Percentiles rank a stretch among this genome's conserved stretches.
Conservation (phyloP, 768 basidiomycete genomes). For the Boletus reticulatus region DNA sequence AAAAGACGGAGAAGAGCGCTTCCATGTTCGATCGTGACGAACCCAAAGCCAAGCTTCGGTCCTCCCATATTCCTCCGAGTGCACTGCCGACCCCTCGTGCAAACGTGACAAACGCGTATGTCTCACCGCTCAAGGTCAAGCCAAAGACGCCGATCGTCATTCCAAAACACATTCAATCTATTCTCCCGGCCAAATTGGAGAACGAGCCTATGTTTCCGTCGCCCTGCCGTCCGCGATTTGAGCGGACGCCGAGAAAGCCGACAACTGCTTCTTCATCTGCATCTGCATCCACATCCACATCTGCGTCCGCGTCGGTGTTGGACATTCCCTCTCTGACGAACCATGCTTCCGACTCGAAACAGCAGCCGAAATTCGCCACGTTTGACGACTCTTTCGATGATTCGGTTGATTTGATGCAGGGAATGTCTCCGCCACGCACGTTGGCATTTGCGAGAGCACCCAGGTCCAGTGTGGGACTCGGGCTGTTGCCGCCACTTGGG, state of each 20-base stretch:
- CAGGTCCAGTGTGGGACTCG: conserved; percentile 31
- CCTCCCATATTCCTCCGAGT: conserved; percentile 26
- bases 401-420: conserved; percentile 37
- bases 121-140: conserved; percentile 57
- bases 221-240: conserved; percentile 31
- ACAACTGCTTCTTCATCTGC: background rate
- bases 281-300: conserved; percentile 31
- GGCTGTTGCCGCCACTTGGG: conserved; percentile 39
- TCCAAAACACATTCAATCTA: conserved; percentile 56
- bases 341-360: conserved; percentile 36
- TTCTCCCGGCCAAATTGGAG: conserved; percentile 67
- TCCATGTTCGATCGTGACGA: conserved; percentile 48
- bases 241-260: conserved; percentile 31
- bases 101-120: conserved; percentile 26
- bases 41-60: conserved; percentile 49
- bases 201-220: conserved; percentile 51
- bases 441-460: conserved; percentile 48
- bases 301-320: conserved; percentile 30
- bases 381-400: conserved; percentile 38
- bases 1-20: conserved; percentile 44
- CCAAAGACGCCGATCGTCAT: conserved; percentile 53
- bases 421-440: conserved; percentile 54
- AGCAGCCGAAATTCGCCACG: conserved; percentile 36
- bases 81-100: conserved; percentile 37
- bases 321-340: conserved; percentile 53